Evolutionary conservation across 78 protist genomes (phyloP).

Genomic region (Dictyostelium purpureum): DNA sequence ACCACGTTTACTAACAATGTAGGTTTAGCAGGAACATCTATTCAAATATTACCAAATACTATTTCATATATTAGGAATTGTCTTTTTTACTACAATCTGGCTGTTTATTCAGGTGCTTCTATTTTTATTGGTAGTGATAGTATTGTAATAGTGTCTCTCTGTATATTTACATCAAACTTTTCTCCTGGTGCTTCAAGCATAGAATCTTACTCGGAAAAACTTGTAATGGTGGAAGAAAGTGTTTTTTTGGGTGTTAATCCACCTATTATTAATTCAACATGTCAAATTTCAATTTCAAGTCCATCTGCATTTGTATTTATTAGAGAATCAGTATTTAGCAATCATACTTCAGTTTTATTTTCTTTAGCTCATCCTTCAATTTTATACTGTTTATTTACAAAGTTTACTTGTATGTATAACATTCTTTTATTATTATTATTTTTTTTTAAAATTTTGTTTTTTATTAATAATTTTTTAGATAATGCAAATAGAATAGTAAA

Average conservation of each 20-base stretch:
- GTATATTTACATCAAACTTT: not conserved
- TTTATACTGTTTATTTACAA: not conserved
- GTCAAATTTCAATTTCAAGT: not conserved
- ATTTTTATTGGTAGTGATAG: not conserved
- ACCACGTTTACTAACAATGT: not conserved
- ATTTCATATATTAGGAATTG: not conserved
- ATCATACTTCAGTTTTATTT: not conserved
- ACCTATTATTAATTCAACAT: not conserved
- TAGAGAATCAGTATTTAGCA: not conserved
- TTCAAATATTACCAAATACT: not conserved
- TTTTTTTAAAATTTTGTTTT: not conserved
- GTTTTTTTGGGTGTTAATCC: not conserved
- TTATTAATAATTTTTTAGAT: not conserved
- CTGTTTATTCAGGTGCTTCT: conserved; percentile 14
- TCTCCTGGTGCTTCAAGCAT: not conserved
- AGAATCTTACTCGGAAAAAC: not conserved
- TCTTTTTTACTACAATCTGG: not conserved
- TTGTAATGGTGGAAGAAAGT: not conserved
- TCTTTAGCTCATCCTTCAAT: not conserved
- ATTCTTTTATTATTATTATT: not conserved
- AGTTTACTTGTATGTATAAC: not conserved
- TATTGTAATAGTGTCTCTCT: not conserved
- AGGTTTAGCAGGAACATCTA: not conserved
- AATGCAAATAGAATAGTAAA: conserved; percentile 18
- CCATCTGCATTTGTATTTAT: not conserved